phyloP scores from a whole-genome alignment of 2,329 filamentous ascomycete genomes.

The Fusarium sp. region DNA sequence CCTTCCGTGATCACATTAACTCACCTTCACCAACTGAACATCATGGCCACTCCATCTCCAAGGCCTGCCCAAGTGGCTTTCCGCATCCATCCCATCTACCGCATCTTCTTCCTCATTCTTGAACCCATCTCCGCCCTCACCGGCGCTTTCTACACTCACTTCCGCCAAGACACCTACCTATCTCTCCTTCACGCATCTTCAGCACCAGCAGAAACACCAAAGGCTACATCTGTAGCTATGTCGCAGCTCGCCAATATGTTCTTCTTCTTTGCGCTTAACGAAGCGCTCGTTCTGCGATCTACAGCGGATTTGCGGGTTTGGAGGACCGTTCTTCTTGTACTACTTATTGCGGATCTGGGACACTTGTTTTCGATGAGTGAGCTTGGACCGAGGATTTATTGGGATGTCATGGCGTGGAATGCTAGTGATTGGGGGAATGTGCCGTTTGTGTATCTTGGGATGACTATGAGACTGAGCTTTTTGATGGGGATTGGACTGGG shows the following conservation, averaged over 20 bases:
- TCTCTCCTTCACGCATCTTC: slow-evolving; percentile 67
- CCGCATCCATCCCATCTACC: slow-evolving; percentile 69
- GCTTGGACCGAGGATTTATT: slow-evolving; percentile 71
- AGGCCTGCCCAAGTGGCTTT: slow-evolving; percentile 48
- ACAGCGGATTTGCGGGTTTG: slow-evolving; percentile 76
- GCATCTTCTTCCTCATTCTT: slow-evolving; percentile 78
- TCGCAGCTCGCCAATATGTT: slow-evolving; percentile 83
- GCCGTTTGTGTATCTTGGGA: slow-evolving; percentile 75
- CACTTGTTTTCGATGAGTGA: slow-evolving; percentile 74
- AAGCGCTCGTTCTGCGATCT: slow-evolving; percentile 77
- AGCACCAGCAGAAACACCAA: slow-evolving; percentile 56
- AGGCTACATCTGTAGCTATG: slow-evolving; percentile 72
- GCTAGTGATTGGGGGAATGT: slow-evolving; percentile 75
- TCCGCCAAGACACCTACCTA: slow-evolving; percentile 67
- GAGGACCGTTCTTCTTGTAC: slow-evolving; percentile 71
- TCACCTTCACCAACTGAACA: slow-evolving; percentile 3
- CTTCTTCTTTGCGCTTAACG: slow-evolving; percentile 79
- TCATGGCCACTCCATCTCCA: slow-evolving; percentile 39
- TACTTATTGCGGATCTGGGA: slow-evolving; percentile 80
- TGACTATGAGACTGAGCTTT: slow-evolving; percentile 67
- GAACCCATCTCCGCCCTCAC: slow-evolving; percentile 68
- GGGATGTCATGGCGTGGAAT: slow-evolving; percentile 70
- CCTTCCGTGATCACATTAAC: neutral
- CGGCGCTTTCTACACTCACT: slow-evolving; percentile 63
- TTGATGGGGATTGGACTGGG: slow-evolving; percentile 64